Evolutionary conservation across 2,329 filamentous ascomycete genomes (phyloP).

Genomic region (Aspergillus alliaceus): DNA sequence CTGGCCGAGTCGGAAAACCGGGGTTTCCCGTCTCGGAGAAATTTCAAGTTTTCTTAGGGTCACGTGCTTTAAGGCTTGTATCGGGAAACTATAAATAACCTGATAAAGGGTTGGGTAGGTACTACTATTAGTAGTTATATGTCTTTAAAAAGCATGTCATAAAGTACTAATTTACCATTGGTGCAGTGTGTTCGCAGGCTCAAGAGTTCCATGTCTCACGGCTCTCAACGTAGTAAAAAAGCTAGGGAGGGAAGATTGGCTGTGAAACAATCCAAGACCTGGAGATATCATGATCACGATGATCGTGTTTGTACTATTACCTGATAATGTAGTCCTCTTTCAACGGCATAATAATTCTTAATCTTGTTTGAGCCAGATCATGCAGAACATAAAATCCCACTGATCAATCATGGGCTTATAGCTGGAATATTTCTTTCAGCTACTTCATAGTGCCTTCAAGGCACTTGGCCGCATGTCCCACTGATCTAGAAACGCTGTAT

Average conservation of each 20-base stretch:
- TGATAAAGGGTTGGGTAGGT: no score
- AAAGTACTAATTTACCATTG: no score
- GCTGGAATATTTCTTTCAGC: slow-evolving; percentile 76
- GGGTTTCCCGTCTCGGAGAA: background rate
- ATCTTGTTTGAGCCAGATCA: background rate
- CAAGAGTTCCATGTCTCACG: no score
- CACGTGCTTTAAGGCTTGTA: no score
- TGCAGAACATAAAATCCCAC: background rate
- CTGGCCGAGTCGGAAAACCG: background rate
- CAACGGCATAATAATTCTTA: background rate
- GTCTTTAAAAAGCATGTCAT: no score
- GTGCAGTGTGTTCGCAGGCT: no score
- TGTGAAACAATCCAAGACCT: background rate
- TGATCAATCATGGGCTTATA: slow-evolving; percentile 42
- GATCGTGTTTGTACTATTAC: no score
- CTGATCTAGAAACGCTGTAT: slow-evolving; percentile 75
- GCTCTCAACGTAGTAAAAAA: no score
- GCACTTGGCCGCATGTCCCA: slow-evolving; percentile 77
- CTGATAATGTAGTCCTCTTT: background rate
- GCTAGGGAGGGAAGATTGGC: background rate
- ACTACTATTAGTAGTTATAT: no score
- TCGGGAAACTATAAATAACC: no score
- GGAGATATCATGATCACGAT: no score
- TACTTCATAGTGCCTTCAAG: slow-evolving; percentile 80
- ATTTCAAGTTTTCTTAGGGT: no score